phyloP scores from a whole-genome alignment of 768 basidiomycete species.

The Suillus luteus region DNA sequence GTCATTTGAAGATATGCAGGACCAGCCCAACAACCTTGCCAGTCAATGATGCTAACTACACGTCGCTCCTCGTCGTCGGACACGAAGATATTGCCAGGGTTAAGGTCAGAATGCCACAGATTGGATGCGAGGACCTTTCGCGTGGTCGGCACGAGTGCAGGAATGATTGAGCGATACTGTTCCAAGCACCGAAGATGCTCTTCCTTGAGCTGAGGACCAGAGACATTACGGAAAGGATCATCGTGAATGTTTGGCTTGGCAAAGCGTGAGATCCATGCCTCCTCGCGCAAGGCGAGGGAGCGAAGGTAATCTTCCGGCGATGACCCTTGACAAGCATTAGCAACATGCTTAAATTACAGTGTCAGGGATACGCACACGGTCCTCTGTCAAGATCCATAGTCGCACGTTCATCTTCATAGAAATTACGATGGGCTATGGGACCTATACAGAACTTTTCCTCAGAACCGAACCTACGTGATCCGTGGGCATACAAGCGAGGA shows the following conservation, averaged over 20 bases:
- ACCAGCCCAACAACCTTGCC: slow-evolving; percentile 28
- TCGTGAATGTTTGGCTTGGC: slow-evolving; percentile 19
- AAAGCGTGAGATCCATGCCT: slow-evolving; percentile 19
- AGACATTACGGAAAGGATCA: slow-evolving; percentile 20
- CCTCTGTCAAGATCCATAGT: slow-evolving; percentile 31
- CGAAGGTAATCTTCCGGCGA: slow-evolving; percentile 22
- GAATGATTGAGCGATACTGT: slow-evolving; percentile 25
- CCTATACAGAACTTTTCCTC: slow-evolving; percentile 34
- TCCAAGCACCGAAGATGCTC: slow-evolving; percentile 24
- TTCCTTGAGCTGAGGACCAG: slow-evolving; percentile 19
- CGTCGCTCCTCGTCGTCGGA: slow-evolving; percentile 18
- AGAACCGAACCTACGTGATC: slow-evolving; percentile 18
- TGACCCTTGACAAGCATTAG: slow-evolving; percentile 19
- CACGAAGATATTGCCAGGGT: slow-evolving; percentile 29
- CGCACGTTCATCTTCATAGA: slow-evolving; percentile 31
- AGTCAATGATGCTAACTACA: slow-evolving; percentile 31
- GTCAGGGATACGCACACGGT: slow-evolving; percentile 31
- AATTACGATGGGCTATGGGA: slow-evolving; percentile 30
- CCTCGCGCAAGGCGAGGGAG: slow-evolving; percentile 25
- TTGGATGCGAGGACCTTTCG: slow-evolving; percentile 23
- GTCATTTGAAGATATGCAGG: slow-evolving; percentile 21
- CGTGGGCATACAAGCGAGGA: slow-evolving; percentile 13
- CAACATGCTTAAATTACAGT: background rate
- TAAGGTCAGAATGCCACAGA: slow-evolving; percentile 36
- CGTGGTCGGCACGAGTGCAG: slow-evolving; percentile 26